These are phyloP conservation scores for Nigrograna mackinnonii DNA, from an alignment of 2,329 filamentous ascomycete genomes.

Conservation along the genomic window DNA sequence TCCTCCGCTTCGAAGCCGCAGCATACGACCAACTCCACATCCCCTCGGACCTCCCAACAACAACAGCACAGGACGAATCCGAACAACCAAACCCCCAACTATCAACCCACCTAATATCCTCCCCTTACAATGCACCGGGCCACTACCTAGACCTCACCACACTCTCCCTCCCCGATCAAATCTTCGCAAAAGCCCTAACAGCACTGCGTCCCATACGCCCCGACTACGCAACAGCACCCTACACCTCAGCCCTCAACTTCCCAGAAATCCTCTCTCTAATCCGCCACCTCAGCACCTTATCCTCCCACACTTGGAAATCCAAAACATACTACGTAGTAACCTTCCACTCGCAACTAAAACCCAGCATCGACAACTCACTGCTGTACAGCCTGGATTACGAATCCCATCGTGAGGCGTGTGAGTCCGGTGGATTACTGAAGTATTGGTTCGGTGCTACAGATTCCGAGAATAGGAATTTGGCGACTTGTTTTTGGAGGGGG, in stretches of 20 bases:
- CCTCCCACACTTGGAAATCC: conserved; percentile 47
- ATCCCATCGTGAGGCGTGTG: conserved; percentile 78
- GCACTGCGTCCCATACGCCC: conserved; percentile 63
- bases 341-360: conserved; percentile 75
- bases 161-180: conserved; percentile 66
- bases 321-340: conserved; percentile 80
- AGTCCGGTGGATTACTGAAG: conserved; percentile 81
- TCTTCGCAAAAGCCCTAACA: conserved; percentile 74
- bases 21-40: conserved; percentile 27
- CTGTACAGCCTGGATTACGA: conserved; percentile 75
- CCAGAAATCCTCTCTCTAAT: conserved; percentile 63
- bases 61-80: background rate
- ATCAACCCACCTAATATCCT: conserved; percentile 62
- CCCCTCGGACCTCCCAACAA: background rate
- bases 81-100: background rate
- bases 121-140: conserved; percentile 71
- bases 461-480: conserved; percentile 72
- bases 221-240: conserved; percentile 78
- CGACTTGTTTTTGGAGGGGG: conserved; percentile 71
- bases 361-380: conserved; percentile 67
- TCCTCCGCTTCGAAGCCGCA: conserved; percentile 36
- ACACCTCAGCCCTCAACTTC: conserved; percentile 80
- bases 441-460: conserved; percentile 89
- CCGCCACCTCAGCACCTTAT: conserved; percentile 52
- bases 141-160: conserved; percentile 75